These are phyloP conservation scores for Termitomyces sp. DNA, from an alignment of 768 basidiomycete species.

Conservation along the genomic window DNA sequence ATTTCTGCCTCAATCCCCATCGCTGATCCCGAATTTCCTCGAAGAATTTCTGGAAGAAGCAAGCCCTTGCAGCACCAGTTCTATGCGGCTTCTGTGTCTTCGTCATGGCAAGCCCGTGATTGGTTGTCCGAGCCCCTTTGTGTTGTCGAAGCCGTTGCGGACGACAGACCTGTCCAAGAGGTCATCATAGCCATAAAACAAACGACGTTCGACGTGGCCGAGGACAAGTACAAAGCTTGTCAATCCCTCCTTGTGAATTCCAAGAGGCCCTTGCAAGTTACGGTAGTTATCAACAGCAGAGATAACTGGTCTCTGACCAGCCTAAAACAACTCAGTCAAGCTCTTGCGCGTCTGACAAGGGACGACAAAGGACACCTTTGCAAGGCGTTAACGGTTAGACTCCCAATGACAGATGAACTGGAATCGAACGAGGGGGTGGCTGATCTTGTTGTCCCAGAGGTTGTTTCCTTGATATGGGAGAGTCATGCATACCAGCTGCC, in stretches of 20 bases:
- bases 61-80: no score
- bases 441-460: background rate
- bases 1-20: no score
- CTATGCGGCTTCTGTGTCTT: background rate
- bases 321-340: background rate
- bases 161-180: background rate
- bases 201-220: no score
- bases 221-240: no score
- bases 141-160: background rate
- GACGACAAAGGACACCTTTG: background rate
- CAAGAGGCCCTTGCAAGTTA: background rate
- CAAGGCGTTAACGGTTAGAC: background rate
- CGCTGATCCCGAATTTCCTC: no score
- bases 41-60: no score
- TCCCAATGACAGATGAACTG: background rate
- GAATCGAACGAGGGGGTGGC: background rate
- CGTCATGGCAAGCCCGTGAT: background rate
- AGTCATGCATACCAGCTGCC: background rate
- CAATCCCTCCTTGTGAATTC: no score
- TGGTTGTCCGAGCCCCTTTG: background rate
- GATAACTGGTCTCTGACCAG: background rate
- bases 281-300: background rate
- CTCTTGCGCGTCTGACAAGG: background rate
- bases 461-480: background rate
- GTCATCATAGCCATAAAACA: background rate